Evolutionary conservation across 495 filamentous ascomycete genomes (phyloP), one percentile per base, ranked within the genome.

Genomic region (Penicillium nucicola): DNA sequence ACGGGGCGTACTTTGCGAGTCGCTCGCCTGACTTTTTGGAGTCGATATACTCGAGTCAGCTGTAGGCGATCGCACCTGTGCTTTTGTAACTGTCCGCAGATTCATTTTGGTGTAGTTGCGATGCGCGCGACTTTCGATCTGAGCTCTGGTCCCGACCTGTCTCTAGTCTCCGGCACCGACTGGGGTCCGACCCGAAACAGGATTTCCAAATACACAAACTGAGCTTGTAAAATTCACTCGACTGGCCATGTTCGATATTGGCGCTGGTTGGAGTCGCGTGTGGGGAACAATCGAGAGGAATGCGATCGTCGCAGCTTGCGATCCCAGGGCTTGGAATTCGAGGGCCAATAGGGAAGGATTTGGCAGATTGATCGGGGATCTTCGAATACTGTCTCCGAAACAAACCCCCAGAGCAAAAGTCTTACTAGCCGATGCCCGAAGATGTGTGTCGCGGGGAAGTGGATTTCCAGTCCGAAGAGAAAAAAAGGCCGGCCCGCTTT

Each of bases 161-260:
- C 23, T 52, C 57, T 56, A 65, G 53, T 57, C 62, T 11, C 62
- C 62, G 43, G 59, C 47, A 36, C 55, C 52, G 15, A 59, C 48
- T 38, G 52, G 47, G 25, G 48, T 45, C 39, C 50, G 42, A 35
- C 28, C 34, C 33, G 42, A 57, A 19, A 45, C 23, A 48, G 32
- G 44, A 28, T 41, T 57, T 44, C 56, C 45, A 33, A 56, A 45
- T 60, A 41, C 39, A 50, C 45, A 53, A 45, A 23, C 42, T 62
- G 48, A 52, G 45, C 23, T 42, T 48, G 48, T 13, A 34, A n/a
- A 31, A 23, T 46, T 46, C 36, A 45, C 42, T 49, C 59, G 56
- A 55, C 54, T 60, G 50, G 58, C 58, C 62, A 65, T 65, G 53
- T 57, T 65, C 62, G 52, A 43, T 52, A 32, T 28, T 38, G 34